A percentile compares a stretch with the other conserved stretches of the same genome.
Evolutionary conservation across 805 yeast genomes (phyloP).

Genomic region (Lipomyces starkeyi): DNA sequence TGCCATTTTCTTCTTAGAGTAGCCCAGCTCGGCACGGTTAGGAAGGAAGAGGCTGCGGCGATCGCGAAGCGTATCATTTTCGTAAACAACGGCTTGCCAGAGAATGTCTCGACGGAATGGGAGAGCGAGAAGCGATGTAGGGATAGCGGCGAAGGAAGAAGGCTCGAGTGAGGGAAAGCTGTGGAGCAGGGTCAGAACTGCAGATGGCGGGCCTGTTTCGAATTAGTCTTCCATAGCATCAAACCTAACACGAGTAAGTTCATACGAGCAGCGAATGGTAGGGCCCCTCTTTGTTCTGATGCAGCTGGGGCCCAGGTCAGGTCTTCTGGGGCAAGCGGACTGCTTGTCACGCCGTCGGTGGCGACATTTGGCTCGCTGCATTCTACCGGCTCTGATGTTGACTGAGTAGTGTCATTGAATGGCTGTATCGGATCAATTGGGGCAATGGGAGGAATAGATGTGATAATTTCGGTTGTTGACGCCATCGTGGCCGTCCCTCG

Average conservation of each 20-base stretch:
- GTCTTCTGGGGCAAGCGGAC: not conserved
- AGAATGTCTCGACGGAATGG: constrained; percentile 89
- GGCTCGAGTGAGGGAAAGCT: constrained; percentile 94
- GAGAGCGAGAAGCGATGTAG: constrained; percentile 67
- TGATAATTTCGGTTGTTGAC: not conserved
- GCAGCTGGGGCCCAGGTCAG: not conserved
- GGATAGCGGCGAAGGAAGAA: constrained; percentile 72
- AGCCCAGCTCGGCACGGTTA: constrained; percentile 85
- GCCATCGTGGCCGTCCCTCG: not conserved
- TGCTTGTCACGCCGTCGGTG: not conserved
- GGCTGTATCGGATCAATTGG: not conserved
- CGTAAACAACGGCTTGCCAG: constrained; percentile 94
- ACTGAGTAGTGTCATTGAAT: not conserved
- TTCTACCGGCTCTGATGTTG: not conserved
- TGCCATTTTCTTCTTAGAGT: constrained; percentile 77
- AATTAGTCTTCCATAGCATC: not conserved
- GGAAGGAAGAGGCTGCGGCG: constrained; percentile 63
- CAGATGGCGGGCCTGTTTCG: constrained; percentile 21
- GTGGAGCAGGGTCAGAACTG: constrained; percentile 48
- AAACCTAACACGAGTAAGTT: not conserved
- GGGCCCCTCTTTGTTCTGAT: not conserved
- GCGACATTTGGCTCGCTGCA: not conserved
- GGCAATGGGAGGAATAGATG: not conserved
- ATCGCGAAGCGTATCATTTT: constrained; percentile 65
- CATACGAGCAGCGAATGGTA: constrained; percentile 13